These are phyloP conservation scores for Erucastrum elatum DNA, from an alignment of 345 rosid species.

Conservation along the genomic window DNA sequence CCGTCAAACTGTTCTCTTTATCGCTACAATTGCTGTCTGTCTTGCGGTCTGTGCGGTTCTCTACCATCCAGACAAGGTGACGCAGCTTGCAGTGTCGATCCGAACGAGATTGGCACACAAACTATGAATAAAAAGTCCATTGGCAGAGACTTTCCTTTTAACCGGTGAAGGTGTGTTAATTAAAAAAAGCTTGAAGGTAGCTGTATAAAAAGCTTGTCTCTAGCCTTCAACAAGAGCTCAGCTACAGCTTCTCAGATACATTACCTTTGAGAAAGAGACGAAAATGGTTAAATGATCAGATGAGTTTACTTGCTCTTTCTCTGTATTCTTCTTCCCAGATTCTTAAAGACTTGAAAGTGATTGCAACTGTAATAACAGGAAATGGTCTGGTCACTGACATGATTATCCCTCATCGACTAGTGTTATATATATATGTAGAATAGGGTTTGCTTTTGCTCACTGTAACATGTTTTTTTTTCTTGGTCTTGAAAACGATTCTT, in stretches of 20 bases:
- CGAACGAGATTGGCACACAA: slow-evolving; percentile 53
- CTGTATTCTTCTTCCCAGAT: slow-evolving; percentile 27
- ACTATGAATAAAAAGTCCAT: not conserved
- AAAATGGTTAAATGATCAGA: slow-evolving; percentile 13
- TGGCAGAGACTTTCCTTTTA: not conserved
- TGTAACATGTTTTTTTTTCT: slow-evolving; percentile 12
- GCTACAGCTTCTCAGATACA: slow-evolving; percentile 24
- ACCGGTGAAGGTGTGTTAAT: slow-evolving; percentile 2
- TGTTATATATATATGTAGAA: not conserved
- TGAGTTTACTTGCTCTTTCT: slow-evolving; percentile 2
- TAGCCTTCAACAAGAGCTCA: slow-evolving; percentile 19
- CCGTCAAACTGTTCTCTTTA: slow-evolving; percentile 46
- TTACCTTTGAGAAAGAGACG: slow-evolving; percentile 23
- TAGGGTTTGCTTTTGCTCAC: slow-evolving; percentile 28
- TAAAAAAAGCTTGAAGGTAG: slow-evolving; percentile 17
- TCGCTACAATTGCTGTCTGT: slow-evolving; percentile 58
- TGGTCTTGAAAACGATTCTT: slow-evolving; percentile 16
- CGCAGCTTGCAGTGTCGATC: slow-evolving; percentile 66
- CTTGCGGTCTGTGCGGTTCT: slow-evolving; percentile 64
- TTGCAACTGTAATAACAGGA: slow-evolving; percentile 32
- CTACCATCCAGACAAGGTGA: slow-evolving; percentile 71
- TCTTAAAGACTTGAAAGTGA: slow-evolving; percentile 1
- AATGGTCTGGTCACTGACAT: slow-evolving; percentile 20
- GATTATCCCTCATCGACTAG: not conserved
- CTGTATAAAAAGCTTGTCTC: not conserved